Evolutionary conservation across 768 basidiomycete species (phyloP), one percentile per base, ranked within the genome.

Genomic region (Psilocybe cubensis): DNA sequence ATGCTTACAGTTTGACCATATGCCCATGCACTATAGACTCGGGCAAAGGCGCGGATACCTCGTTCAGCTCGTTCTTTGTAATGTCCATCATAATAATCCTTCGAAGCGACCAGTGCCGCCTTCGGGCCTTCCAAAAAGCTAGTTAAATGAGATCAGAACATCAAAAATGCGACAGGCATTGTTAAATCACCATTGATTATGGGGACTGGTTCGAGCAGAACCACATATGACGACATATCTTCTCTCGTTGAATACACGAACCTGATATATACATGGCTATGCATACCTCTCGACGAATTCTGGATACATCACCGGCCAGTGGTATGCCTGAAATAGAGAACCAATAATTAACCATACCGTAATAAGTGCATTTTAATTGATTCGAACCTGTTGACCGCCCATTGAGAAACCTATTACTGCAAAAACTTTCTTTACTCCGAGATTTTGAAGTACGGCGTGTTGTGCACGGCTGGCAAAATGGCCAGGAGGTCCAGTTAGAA

Each of bases 51-150:
- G 12, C 84, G 78, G 23, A 85, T 69, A 20, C 83, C 84, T 29
- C 71, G 70, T 59, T 82, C 74, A 0, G 83, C 80, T 3, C 70
- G 66, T 17, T 68, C 63, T 47, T 66, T 79, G 66, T 85, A 86
- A 60, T 84, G 82, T 0, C 84, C 83, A 48, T 75, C 64, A 1
- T 82, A 68, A 60, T 83, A 87, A 59, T 85, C 83, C 63, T 79
- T 79, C n/a, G 85, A 84, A 29, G 80, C 77, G 0, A 78, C 56
- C 29, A 86, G 69, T 1, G 85, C 83, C 12, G 82, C 75, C 63
- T 82, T 86, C 10, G 82, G 81, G 0, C 84, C 83, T 70, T 87
- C 85, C 20, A 86, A 68, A 70, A 85, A 84, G 63, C 84, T 85
- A 33, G 33, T 21, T n/a, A 17, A 9, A 40, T n/a, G 4, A 10